Evolutionary conservation across 805 yeast genomes (phyloP).

Genomic region (Ascoidea tarda): DNA sequence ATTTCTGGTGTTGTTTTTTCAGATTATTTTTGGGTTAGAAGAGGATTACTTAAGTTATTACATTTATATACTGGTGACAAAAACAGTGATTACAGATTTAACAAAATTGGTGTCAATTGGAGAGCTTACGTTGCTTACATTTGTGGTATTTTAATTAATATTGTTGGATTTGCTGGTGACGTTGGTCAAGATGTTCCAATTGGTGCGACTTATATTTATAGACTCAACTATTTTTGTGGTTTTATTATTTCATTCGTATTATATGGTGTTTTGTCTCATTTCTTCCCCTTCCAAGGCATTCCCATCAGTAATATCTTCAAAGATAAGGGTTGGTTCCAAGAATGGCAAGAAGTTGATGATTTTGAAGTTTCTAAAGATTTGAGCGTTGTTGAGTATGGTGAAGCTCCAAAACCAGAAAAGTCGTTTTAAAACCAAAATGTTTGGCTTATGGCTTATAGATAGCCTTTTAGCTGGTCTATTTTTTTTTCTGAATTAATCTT

Average conservation of each 20-base stretch:
- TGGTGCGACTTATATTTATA: slow-evolving; percentile 65
- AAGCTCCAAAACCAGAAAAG: no score
- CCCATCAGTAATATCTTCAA: slow-evolving; percentile 24
- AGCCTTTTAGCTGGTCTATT: no score
- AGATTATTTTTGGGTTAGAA: slow-evolving; percentile 60
- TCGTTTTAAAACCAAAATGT: no score
- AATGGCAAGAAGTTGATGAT: slow-evolving; percentile 48
- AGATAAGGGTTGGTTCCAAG: slow-evolving; percentile 48
- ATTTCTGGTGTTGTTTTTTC: slow-evolving; percentile 66
- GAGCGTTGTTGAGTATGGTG: no score
- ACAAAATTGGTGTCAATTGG: slow-evolving; percentile 61
- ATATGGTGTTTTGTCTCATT: slow-evolving; percentile 35
- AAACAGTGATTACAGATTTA: slow-evolving; percentile 41
- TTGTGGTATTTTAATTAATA: slow-evolving; percentile 69
- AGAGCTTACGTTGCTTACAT: slow-evolving; percentile 72
- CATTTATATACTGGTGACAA: slow-evolving; percentile 45
- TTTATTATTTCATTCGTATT: slow-evolving; percentile 42
- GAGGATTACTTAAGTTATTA: slow-evolving; percentile 49
- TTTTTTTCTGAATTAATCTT: no score
- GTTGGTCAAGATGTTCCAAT: slow-evolving; percentile 60
- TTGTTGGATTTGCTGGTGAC: slow-evolving; percentile 81
- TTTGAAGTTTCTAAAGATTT: slow-evolving; percentile 20
- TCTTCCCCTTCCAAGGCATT: slow-evolving; percentile 38
- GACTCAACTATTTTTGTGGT: slow-evolving; percentile 68
- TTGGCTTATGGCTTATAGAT: no score